Evolutionary conservation across 2,329 filamentous ascomycete genomes (phyloP).

Genomic region (Paecilomyces fulvus): DNA sequence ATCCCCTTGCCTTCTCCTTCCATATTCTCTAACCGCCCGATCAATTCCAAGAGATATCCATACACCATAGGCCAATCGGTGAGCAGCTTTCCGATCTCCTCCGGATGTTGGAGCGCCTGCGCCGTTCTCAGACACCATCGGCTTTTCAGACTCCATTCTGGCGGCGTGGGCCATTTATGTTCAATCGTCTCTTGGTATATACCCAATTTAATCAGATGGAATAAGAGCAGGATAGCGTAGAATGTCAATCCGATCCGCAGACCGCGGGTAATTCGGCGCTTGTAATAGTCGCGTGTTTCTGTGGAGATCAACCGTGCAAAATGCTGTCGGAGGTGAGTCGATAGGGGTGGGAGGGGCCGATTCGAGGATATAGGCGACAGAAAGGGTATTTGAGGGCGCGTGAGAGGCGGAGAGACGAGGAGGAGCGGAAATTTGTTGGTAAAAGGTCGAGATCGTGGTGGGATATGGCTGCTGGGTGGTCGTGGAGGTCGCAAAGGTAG

Average conservation of each 20-base stretch:
- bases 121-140: conserved; percentile 61
- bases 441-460: conserved; percentile 41
- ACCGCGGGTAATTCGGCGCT: conserved; percentile 51
- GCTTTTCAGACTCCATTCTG: conserved; percentile 69
- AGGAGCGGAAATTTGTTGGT: conserved; percentile 49
- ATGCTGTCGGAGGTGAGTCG: conserved; percentile 46
- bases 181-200: conserved; percentile 68
- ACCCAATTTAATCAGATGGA: conserved; percentile 55
- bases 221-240: conserved; percentile 55
- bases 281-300: conserved; percentile 48
- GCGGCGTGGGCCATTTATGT: conserved; percentile 67
- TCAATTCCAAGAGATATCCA: conserved; percentile 49
- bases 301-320: conserved; percentile 70
- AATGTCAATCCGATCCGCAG: conserved; percentile 63
- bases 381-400: conserved; percentile 58
- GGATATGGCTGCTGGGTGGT: conserved; percentile 19
- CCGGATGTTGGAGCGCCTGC: conserved; percentile 49
- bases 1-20: conserved; percentile 60
- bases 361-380: conserved; percentile 48
- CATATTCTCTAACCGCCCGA: conserved; percentile 62
- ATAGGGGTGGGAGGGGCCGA: conserved; percentile 40
- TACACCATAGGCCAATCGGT: conserved; percentile 64
- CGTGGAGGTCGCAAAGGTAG: conserved; percentile 31
- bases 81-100: conserved; percentile 44
- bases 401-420: conserved; percentile 41